Conservation (phyloP, 306 rosid species). For the Crotalaria pallida region DNA sequence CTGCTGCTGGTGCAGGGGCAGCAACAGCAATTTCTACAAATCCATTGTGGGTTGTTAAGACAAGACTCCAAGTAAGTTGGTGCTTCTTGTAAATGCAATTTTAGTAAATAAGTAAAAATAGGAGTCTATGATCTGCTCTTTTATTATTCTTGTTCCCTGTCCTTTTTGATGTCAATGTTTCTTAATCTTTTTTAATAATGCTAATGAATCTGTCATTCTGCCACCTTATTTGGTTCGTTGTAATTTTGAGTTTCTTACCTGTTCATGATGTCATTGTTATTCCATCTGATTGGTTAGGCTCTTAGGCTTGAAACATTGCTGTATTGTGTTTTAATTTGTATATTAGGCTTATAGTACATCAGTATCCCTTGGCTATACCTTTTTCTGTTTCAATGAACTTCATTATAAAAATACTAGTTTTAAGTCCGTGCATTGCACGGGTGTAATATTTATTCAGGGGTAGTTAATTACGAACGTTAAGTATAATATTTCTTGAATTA, state of each 20-base stretch:
- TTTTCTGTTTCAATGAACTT: constrained; percentile 1
- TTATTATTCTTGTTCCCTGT: not conserved
- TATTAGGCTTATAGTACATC: not conserved
- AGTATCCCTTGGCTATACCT: not conserved
- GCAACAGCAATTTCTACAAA: constrained; percentile 81
- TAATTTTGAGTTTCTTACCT: not conserved
- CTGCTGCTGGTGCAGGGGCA: constrained; percentile 96
- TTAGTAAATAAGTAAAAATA: too few relatives aligned
- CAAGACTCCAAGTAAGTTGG: constrained; percentile 89
- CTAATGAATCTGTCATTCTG: not conserved
- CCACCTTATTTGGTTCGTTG: not conserved
- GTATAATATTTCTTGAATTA: too few relatives aligned
- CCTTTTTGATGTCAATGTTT: not conserved
- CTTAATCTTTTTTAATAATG: constrained; percentile 15
- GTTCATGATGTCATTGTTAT: not conserved
- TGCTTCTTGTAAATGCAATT: too few relatives aligned
- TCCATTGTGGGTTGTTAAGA: constrained; percentile 98
- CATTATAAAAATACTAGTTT: not conserved
- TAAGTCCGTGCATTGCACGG: too few relatives aligned
- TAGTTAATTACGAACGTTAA: too few relatives aligned
- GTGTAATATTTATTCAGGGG: too few relatives aligned
- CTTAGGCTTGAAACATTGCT: not conserved
- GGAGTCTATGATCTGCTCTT: not conserved
- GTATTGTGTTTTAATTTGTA: not conserved
- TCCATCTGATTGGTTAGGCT: not conserved